Percentiles rank a stretch among this genome's conserved stretches.
phyloP scores from a whole-genome alignment of 108 stramenopile genomes.

The Skeletonema potamos region DNA sequence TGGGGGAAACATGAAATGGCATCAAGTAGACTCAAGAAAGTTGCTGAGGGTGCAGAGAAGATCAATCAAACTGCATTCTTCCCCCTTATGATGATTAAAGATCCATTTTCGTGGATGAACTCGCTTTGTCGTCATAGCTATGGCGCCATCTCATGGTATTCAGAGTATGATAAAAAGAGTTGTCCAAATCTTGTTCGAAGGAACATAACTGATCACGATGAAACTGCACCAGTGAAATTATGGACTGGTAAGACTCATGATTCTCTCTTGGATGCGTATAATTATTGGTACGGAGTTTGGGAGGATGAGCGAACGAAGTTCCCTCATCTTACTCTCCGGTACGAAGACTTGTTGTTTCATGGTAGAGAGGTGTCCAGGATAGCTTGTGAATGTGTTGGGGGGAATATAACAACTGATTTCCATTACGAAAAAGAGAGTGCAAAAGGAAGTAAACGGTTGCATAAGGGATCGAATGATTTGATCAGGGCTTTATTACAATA shows the following conservation, averaged over 20 bases:
- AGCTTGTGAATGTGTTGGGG: slow-evolving; percentile 81
- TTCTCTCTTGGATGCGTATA: slow-evolving; percentile 71
- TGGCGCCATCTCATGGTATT: slow-evolving; percentile 23
- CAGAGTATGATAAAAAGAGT: slow-evolving; percentile 31
- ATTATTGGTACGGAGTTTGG: slow-evolving; percentile 72
- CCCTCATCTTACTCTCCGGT: slow-evolving; percentile 73
- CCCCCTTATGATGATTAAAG: slow-evolving; percentile 56
- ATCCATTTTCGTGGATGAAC: slow-evolving; percentile 50
- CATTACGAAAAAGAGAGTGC: slow-evolving; percentile 60
- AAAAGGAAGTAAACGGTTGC: slow-evolving; percentile 51
- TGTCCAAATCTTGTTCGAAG: slow-evolving; percentile 47
- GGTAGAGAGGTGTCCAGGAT: slow-evolving; percentile 56
- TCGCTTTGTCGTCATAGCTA: slow-evolving; percentile 53
- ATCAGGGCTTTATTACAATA: slow-evolving; percentile 76
- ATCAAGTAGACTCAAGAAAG: neutral
- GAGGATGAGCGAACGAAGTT: slow-evolving; percentile 45
- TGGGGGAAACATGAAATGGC: neutral
- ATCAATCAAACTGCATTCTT: slow-evolving; percentile 45
- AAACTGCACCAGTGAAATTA: slow-evolving; percentile 18
- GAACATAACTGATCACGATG: slow-evolving; percentile 11
- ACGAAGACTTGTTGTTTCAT: slow-evolving; percentile 87
- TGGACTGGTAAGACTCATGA: slow-evolving; percentile 19
- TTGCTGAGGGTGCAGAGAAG: slow-evolving; percentile 4
- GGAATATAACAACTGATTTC: slow-evolving; percentile 50
- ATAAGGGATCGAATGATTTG: slow-evolving; percentile 66